A percentile compares a stretch with the other conserved stretches of the same genome.
phyloP scores from a whole-genome alignment of 768 basidiomycete species.

The Agaricus sinodeliciosus region DNA sequence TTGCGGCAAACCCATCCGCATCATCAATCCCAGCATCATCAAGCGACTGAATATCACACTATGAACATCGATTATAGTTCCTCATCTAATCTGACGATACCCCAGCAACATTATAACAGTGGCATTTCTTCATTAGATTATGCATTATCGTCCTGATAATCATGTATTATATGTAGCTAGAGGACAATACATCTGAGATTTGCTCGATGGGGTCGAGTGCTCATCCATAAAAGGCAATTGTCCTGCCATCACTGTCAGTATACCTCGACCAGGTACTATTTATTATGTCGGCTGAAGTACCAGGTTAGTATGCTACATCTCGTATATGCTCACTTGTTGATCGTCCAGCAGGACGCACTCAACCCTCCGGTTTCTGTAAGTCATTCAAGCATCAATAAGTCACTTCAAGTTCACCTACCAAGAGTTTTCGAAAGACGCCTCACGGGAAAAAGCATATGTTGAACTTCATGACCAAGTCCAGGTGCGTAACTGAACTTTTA shows the following conservation, averaged over 20 bases:
- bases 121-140: conserved; percentile 29
- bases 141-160: conserved; percentile 20
- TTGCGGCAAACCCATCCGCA: conserved; percentile 8
- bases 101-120: conserved; percentile 15
- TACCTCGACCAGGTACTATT: neutral
- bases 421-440: neutral
- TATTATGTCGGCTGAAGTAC: conserved; percentile 1
- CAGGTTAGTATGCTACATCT: neutral
- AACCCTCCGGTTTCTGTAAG: conserved; percentile 22
- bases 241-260: neutral
- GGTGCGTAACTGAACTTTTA: conserved; percentile 32
- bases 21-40: conserved; percentile 1
- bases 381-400: neutral
- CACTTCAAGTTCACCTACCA: neutral
- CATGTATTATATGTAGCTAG: conserved; percentile 3
- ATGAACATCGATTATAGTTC: conserved; percentile 12
- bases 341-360: neutral
- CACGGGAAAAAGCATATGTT: conserved; percentile 56
- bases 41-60: conserved; percentile 2
- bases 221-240: conserved; percentile 1
- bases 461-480: conserved; percentile 91
- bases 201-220: neutral
- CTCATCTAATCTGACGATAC: conserved; percentile 15
- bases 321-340: neutral
- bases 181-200: neutral